These are phyloP conservation scores for Escovopsis sp. DNA, from an alignment of 2,329 filamentous ascomycete genomes.

Conservation along the genomic window DNA sequence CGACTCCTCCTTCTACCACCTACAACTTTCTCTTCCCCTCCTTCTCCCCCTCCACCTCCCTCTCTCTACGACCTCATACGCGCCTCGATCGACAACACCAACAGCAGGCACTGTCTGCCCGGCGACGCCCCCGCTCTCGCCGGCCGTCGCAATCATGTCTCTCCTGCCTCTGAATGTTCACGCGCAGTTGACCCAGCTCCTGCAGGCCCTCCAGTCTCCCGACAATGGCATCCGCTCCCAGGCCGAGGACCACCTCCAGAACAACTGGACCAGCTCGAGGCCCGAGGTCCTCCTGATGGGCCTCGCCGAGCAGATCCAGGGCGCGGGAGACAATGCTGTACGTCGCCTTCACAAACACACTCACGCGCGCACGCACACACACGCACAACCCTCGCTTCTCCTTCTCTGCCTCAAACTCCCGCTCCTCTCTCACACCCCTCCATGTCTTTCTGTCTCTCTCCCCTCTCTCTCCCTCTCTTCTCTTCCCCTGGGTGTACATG, in stretches of 20 bases:
- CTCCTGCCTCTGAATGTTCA: constrained; percentile 73
- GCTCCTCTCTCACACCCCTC: too few relatives aligned
- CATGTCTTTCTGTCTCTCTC: too few relatives aligned
- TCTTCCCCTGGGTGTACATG: too few relatives aligned
- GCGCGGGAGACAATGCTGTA: constrained; percentile 58
- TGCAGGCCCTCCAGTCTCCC: constrained; percentile 74
- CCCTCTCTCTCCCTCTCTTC: too few relatives aligned
- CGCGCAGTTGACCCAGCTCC: constrained; percentile 67
- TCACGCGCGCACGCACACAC: too few relatives aligned
- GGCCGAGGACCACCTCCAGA: constrained; percentile 81
- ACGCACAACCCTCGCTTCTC: background rate
- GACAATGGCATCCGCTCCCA: constrained; percentile 76
- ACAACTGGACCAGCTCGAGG: constrained; percentile 69
- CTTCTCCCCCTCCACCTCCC: too few relatives aligned
- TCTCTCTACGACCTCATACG: too few relatives aligned
- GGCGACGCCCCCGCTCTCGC: constrained; percentile 10
- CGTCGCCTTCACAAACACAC: constrained; percentile 6
- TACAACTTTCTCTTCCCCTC: too few relatives aligned
- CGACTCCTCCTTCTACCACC: constrained; percentile 1
- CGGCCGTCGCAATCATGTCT: constrained; percentile 42
- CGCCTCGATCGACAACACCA: constrained; percentile 5
- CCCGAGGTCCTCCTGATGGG: constrained; percentile 89
- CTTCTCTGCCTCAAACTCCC: background rate
- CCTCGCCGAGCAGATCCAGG: constrained; percentile 78
- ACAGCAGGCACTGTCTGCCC: constrained; percentile 8